phyloP scores from a whole-genome alignment of 2,329 filamentous ascomycete genomes.

The Colletotrichum liaoningense region DNA sequence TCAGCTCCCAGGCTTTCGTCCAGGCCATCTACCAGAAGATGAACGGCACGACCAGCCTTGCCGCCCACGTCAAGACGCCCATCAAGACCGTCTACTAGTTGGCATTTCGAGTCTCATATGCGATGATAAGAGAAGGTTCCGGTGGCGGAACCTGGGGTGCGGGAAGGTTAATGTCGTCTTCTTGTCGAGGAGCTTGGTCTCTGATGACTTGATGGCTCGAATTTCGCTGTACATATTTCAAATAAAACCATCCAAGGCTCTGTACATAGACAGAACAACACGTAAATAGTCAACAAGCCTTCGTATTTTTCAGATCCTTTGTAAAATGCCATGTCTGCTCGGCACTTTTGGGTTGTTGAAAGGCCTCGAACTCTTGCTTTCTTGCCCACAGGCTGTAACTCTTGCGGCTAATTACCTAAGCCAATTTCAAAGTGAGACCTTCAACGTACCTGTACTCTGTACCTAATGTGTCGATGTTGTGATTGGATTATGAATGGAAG shows the following conservation, averaged over 20 bases:
- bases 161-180: not conserved
- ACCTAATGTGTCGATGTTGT: too few species aligned
- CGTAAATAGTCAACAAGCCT: not conserved
- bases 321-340: not conserved
- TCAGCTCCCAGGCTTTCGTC: conserved; percentile 65
- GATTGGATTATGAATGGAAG: too few species aligned
- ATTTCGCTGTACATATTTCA: not conserved
- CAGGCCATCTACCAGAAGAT: conserved; percentile 44
- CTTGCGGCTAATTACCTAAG: too few species aligned
- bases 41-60: conserved; percentile 43
- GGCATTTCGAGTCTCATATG: too few species aligned
- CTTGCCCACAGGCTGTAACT: not conserved
- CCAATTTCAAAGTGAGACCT: too few species aligned
- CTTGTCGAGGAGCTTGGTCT: not conserved
- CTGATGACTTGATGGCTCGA: not conserved
- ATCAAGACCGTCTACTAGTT: conserved; percentile 33
- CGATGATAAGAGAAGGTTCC: not conserved
- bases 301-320: not conserved
- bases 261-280: not conserved
- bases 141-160: not conserved
- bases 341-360: not conserved
- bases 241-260: not conserved
- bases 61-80: conserved; percentile 40
- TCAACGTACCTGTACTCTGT: too few species aligned
- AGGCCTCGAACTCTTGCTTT: not conserved